Percentiles rank a stretch among this genome's conserved stretches.
These are phyloP conservation scores for Cnidoscolus chayamansa DNA, from an alignment of 441 rosid genomes.

Conservation along the genomic window DNA sequence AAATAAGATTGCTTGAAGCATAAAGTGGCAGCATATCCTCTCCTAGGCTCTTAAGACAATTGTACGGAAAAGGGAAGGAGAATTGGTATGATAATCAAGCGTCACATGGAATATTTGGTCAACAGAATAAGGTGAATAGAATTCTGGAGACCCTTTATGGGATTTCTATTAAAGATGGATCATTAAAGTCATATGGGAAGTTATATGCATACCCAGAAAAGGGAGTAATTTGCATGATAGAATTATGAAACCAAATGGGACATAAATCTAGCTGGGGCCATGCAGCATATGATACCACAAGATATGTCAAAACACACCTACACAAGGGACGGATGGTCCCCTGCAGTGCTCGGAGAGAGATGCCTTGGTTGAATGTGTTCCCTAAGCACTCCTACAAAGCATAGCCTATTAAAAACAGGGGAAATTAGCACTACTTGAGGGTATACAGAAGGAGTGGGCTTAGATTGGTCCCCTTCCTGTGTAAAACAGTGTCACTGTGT, in stretches of 20 bases:
- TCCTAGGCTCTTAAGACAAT: not conserved
- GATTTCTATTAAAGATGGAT: constrained; percentile 3
- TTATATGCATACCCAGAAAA: constrained; percentile 3
- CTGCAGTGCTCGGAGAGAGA: not conserved
- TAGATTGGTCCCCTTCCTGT: constrained; percentile 30
- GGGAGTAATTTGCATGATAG: not conserved
- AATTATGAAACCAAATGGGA: constrained; percentile 16
- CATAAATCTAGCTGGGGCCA: constrained; percentile 13
- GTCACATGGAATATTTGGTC: not conserved
- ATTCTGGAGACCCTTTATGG: not conserved
- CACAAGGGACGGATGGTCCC: constrained; percentile 6
- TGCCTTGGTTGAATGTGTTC: constrained; percentile 19
- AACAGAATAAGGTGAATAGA: not conserved
- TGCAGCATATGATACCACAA: constrained; percentile 22
- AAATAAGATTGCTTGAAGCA: not conserved
- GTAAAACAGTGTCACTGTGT: too few relatives aligned
- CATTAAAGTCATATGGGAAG: not conserved
- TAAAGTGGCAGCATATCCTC: constrained; percentile 1
- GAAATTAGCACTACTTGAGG: not conserved
- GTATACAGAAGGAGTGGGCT: not conserved
- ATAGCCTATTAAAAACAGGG: constrained; percentile 12
- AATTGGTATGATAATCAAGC: not conserved
- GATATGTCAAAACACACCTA: constrained; percentile 22
- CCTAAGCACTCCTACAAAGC: constrained; percentile 11
- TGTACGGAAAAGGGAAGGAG: constrained; percentile 5